A percentile compares a stretch with the other conserved stretches of the same genome.
Conservation (phyloP, 495 filamentous ascomycete genomes). For the Thermothielavioides terrestris region DNA sequence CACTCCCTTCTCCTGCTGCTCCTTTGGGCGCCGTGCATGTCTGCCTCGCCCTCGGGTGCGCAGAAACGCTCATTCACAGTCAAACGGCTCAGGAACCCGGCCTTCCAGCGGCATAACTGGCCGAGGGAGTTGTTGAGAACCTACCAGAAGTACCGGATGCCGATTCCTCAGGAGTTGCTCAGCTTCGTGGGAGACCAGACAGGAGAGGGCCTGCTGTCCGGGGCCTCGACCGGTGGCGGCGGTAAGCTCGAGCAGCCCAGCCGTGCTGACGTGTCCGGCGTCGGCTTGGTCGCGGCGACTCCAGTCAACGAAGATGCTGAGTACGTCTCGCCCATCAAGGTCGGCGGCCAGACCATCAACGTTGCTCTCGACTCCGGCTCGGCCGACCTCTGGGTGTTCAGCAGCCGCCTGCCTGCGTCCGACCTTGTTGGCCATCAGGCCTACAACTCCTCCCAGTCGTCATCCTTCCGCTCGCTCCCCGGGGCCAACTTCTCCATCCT, state of each 20-base stretch:
- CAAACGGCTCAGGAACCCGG: constrained; percentile 46
- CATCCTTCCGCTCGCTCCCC: constrained; percentile 37
- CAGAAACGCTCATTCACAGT: constrained; percentile 51
- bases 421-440: constrained; percentile 45
- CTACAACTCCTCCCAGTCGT: constrained; percentile 55
- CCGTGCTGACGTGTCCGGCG: constrained; percentile 7
- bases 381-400: constrained; percentile 80
- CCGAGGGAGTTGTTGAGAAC: constrained; percentile 51
- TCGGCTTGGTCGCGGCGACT: constrained; percentile 50
- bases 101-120: constrained; percentile 44
- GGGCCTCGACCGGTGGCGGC: not conserved
- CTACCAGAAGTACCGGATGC: constrained; percentile 55
- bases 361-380: constrained; percentile 82
- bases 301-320: constrained; percentile 56
- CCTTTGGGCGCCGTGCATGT: constrained; percentile 32
- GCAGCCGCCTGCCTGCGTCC: constrained; percentile 45
- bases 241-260: constrained; percentile 10
- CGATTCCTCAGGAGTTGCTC: constrained; percentile 33
- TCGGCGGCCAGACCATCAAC: constrained; percentile 66
- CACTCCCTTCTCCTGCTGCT: constrained; percentile 28
- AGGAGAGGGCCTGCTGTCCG: constrained; percentile 12
- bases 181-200: constrained; percentile 25
- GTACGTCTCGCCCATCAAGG: constrained; percentile 60
- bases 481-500: constrained; percentile 52
- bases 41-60: constrained; percentile 31